Evolutionary conservation across 371 early-diverging fungal species (phyloP).

Genomic region (Batkoa obscura): DNA sequence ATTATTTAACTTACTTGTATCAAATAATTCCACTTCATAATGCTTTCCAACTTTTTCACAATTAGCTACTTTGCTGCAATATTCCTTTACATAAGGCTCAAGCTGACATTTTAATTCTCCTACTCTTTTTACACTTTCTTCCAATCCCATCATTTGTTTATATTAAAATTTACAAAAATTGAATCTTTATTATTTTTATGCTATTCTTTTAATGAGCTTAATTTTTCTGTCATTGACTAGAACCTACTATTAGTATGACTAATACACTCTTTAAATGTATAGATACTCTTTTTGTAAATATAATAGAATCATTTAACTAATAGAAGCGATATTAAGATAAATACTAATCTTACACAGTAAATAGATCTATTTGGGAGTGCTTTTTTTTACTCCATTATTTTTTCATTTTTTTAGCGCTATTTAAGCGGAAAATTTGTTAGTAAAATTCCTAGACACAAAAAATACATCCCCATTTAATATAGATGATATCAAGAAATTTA

Average conservation of each 20-base stretch:
- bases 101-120: slow-evolving; percentile 1
- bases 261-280: background rate
- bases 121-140: background rate
- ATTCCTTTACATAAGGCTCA: background rate
- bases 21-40: background rate
- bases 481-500: too few species aligned
- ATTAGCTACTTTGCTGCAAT: background rate
- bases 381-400: too few species aligned
- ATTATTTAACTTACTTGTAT: background rate
- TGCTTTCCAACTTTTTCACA: background rate
- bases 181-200: background rate
- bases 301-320: too few species aligned
- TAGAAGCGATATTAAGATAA: too few species aligned
- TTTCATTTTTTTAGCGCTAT: too few species aligned
- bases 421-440: too few species aligned
- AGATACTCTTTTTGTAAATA: background rate
- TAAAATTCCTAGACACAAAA: too few species aligned
- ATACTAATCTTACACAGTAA: too few species aligned
- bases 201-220: background rate
- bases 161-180: background rate
- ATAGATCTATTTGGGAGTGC: too few species aligned
- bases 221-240: background rate
- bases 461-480: too few species aligned
- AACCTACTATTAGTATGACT: background rate
- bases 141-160: background rate